Evolutionary conservation across 169 alveolate species (phyloP), one percentile per base, ranked within the genome.

Genomic region (Miamiensis avidus): DNA sequence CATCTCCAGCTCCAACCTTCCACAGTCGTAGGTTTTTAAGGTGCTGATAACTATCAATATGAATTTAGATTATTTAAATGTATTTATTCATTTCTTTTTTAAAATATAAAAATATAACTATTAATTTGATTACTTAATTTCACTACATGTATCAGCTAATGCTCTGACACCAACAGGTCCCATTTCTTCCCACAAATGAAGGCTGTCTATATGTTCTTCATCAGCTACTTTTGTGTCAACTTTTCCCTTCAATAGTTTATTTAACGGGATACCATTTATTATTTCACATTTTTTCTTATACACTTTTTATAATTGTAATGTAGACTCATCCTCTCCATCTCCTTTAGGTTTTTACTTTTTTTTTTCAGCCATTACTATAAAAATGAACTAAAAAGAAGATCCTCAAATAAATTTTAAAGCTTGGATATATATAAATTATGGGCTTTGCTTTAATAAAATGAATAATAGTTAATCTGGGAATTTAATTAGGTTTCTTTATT

Each of bases 121-220:
- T 29, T 64, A 33, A 34, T 31, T 11, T 34, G n/a, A n/a, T 77
- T 79, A 79, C 84, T 65, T 30, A 16, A 86, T 65, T 81, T 86
- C 90, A 15, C 84, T 74, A 1, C 79, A 76, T 30, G 90, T 74
- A 26, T 86, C 87, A 83, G 81, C 81, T 34, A 86, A 79, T 11
- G 87, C 49, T 69, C 90, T 76, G 4, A 86, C 84, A 33, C 90
- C 90, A 49, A 86, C 90, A 49, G 87, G 90, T 0, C 87, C 90
- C 84, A 86, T 81, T 74, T 86, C 86, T 74, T 86, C 90, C 87
- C 87, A 81, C 34, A 86, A 76, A 74, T 81, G 78, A 16, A 79
- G 29, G 64, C 64, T 73, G 6, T 73, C 31, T 49, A 86, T 31
- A 74, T 86, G 85, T 75, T 86, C 90, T 26, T 84, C 90, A 29